phyloP scores from a whole-genome alignment of 1,139 yeast species.

The Debaryomyces sp. region DNA sequence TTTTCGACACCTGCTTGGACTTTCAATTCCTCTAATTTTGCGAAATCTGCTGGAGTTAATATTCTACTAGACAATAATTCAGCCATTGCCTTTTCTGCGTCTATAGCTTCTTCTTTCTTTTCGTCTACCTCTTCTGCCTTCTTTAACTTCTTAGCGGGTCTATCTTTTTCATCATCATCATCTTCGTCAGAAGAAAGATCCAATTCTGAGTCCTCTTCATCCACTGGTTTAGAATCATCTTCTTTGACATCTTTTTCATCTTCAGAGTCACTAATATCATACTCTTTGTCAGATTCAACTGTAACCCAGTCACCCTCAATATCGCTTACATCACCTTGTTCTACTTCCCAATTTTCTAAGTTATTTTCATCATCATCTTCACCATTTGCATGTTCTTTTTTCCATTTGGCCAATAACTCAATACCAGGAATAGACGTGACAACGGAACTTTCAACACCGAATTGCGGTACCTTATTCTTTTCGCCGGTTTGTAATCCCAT shows the following conservation, averaged over 20 bases:
- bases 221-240: slow-evolving; percentile 39
- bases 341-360: slow-evolving; percentile 48
- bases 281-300: slow-evolving; percentile 62
- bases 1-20: slow-evolving; percentile 84
- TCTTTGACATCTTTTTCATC: slow-evolving; percentile 22
- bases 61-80: slow-evolving; percentile 74
- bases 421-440: slow-evolving; percentile 83
- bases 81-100: slow-evolving; percentile 51
- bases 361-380: slow-evolving; percentile 44
- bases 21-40: slow-evolving; percentile 85
- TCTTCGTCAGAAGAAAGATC: slow-evolving; percentile 36
- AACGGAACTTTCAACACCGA: slow-evolving; percentile 68
- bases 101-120: slow-evolving; percentile 19
- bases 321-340: slow-evolving; percentile 50
- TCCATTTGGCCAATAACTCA: slow-evolving; percentile 89
- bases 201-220: slow-evolving; percentile 47
- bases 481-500: slow-evolving; percentile 70
- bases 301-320: slow-evolving; percentile 66
- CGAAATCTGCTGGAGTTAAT: slow-evolving; percentile 96
- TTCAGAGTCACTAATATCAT: slow-evolving; percentile 55
- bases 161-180: slow-evolving; percentile 28
- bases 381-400: slow-evolving; percentile 57
- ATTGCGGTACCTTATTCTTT: slow-evolving; percentile 54
- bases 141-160: slow-evolving; percentile 30
- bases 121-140: slow-evolving; percentile 22